phyloP scores from a whole-genome alignment of 805 yeast species.

The Wickerhamiella dianesei region DNA sequence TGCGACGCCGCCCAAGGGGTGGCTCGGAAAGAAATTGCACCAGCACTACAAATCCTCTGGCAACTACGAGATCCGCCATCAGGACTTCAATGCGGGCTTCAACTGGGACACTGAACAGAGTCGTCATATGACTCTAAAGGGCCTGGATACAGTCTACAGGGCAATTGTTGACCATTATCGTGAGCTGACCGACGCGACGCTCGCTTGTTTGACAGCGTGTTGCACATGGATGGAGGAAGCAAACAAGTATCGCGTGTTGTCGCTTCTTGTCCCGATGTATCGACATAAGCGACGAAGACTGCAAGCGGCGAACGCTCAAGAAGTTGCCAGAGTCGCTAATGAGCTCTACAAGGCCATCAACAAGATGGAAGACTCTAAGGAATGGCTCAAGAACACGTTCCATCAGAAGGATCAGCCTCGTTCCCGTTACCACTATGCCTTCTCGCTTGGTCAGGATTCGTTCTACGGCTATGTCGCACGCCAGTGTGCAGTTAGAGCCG shows the following conservation, averaged over 20 bases:
- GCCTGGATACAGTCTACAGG: constrained; percentile 6
- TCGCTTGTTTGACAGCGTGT: constrained; percentile 6
- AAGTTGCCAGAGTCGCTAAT: neutral
- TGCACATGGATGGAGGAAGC: constrained; percentile 17
- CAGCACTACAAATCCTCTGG: constrained; percentile 8
- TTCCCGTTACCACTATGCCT: constrained; percentile 3
- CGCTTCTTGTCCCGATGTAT: constrained; percentile 7
- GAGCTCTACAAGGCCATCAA: neutral
- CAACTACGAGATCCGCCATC: constrained; percentile 3
- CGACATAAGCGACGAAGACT: constrained; percentile 4
- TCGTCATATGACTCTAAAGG: constrained; percentile 2
- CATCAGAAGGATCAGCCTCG: neutral
- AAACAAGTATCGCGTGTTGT: constrained; percentile 14
- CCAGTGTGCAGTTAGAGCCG: neutral
- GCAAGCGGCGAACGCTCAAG: neutral
- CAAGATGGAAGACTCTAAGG: neutral
- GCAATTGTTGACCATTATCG: constrained; percentile 8
- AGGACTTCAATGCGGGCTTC: neutral
- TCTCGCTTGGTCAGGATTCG: constrained; percentile 5
- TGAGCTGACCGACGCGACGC: constrained; percentile 4
- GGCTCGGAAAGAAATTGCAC: constrained; percentile 3
- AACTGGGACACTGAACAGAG: neutral
- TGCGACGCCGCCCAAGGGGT: too few relatives aligned
- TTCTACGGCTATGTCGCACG: constrained; percentile 4
- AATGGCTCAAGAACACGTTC: constrained; percentile 2